These are phyloP conservation scores for Globisporangium cystogenes DNA, from an alignment of 352 stramenopile genomes.

Conservation along the genomic window DNA sequence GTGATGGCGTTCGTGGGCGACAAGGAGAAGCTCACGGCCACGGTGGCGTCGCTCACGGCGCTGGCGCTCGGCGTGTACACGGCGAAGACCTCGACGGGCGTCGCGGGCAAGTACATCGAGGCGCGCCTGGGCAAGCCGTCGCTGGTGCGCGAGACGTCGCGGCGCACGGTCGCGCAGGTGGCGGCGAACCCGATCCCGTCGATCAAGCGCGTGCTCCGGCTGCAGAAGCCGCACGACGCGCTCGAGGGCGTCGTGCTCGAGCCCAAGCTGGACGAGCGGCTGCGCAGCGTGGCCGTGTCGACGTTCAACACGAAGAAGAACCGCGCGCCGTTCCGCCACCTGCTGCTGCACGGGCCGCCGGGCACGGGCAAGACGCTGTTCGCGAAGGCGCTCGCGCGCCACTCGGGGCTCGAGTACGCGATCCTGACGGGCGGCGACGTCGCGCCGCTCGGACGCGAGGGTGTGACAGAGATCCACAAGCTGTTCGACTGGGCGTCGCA, in stretches of 20 bases:
- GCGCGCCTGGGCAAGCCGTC: conserved; percentile 94
- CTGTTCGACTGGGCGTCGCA: conserved; percentile 99
- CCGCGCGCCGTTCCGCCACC: conserved; percentile 96
- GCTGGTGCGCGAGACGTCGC: conserved; percentile 97
- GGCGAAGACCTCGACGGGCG: conserved; percentile 89
- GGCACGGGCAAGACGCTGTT: conserved; percentile 99
- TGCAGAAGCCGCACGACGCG: conserved; percentile 90
- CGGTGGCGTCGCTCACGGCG: conserved; percentile 91
- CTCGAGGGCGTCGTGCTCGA: conserved; percentile 95
- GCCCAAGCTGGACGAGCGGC: conserved; percentile 90
- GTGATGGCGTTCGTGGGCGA: conserved; percentile 93
- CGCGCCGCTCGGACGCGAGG: conserved; percentile 95
- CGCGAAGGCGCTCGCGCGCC: conserved; percentile 94
- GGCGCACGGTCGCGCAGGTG: conserved; percentile 80
- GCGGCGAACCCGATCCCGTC: conserved; percentile 81
- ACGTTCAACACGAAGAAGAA: conserved; percentile 99
- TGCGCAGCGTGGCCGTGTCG: conserved; percentile 94
- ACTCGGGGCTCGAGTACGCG: conserved; percentile 98
- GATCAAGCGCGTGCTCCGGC: conserved; percentile 85
- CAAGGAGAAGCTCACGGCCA: conserved; percentile 95
- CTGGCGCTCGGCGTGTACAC: conserved; percentile 96
- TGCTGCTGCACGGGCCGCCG: conserved; percentile 96
- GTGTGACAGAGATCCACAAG: conserved; percentile 99
- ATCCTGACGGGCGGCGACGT: conserved; percentile 99
- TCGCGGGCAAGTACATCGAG: conserved; percentile 95